These are phyloP conservation scores for Cystobasidium slooffiae DNA, from an alignment of 1,284 basidiomycete species.

Conservation along the genomic window DNA sequence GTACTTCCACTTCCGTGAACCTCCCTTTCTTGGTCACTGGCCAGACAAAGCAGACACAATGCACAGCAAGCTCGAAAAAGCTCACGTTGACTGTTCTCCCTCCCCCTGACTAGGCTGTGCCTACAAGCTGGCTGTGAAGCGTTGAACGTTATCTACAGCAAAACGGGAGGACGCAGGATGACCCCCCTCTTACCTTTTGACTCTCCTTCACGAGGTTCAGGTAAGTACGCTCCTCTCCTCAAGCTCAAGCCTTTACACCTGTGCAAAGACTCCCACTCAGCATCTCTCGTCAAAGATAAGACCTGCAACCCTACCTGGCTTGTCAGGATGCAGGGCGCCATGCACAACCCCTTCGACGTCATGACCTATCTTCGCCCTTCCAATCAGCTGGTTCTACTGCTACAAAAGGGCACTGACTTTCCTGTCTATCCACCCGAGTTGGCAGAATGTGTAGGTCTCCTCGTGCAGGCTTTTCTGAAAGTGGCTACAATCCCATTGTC, in stretches of 20 bases:
- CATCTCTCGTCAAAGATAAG: slow-evolving; percentile 34
- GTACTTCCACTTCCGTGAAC: background rate
- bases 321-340: slow-evolving; percentile 1
- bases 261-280: background rate
- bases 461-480: background rate
- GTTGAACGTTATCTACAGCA: background rate
- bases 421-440: slow-evolving; percentile 29
- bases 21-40: slow-evolving; percentile 8
- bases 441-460: slow-evolving; percentile 13
- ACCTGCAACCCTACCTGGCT: background rate
- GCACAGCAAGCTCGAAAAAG: background rate
- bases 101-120: slow-evolving; percentile 1
- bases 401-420: slow-evolving; percentile 32
- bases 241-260: background rate
- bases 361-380: slow-evolving; percentile 39
- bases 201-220: background rate
- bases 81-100: slow-evolving; percentile 1
- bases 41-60: background rate
- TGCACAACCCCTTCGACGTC: slow-evolving; percentile 7
- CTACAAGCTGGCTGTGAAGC: slow-evolving; percentile 20
- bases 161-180: background rate
- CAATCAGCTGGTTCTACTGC: slow-evolving; percentile 36
- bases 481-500: background rate
- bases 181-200: background rate
- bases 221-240: background rate